Base-by-base conservation (phyloP, 371 early-diverging fungal species). In the Circinella umbellata region DNA sequence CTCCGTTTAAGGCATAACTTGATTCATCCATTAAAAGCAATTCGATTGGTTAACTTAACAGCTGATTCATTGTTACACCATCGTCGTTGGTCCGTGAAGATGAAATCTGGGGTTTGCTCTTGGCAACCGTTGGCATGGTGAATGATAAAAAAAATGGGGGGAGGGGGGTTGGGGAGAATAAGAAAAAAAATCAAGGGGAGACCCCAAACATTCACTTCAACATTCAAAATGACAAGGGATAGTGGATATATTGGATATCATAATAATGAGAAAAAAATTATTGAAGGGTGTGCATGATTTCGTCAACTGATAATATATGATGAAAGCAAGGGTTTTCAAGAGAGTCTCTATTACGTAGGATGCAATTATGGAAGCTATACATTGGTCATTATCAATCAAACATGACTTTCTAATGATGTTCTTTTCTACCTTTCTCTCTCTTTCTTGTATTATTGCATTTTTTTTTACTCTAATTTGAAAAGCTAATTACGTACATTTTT, bases 91-190 rank as follows among this genome's bases (percentile, higher is more conserved):
- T 57, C 57, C 57, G 57, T 57, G 57, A 27, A 27, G 57, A 57
- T 57, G 57, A 57, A 57, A 57, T 57, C 57, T 57, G 57, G 57
- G 57, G 57, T 57, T 57, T 18, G 27, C 35, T 34, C 57, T 57
- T 57, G 57, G 57, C 57, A 51, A 8, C 51, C 5, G 14, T 51
- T 51, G 14, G 51, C 51, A 51, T 51, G 47, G 11, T n/a, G 0
- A 51, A 13, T 17, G 51, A 51, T 42, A 9, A 42, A 9, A 6
- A 51, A 51, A 51, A 4, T 51, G 8, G 51, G 51, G 51, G 51
- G n/a, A 3, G n/a, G 27, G 27, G 27, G 27, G 27, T 27, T 27
- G 27, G 27, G 27, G 27, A 27, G 27, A 27, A 27, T 27, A 27
- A 27, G 27, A 27, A 27, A 51, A 14, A 15, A 51, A 51, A 42